Evolutionary conservation across 176 grass and related monocot genomes (phyloP).

Genomic region (Aegilops sharonensis): DNA sequence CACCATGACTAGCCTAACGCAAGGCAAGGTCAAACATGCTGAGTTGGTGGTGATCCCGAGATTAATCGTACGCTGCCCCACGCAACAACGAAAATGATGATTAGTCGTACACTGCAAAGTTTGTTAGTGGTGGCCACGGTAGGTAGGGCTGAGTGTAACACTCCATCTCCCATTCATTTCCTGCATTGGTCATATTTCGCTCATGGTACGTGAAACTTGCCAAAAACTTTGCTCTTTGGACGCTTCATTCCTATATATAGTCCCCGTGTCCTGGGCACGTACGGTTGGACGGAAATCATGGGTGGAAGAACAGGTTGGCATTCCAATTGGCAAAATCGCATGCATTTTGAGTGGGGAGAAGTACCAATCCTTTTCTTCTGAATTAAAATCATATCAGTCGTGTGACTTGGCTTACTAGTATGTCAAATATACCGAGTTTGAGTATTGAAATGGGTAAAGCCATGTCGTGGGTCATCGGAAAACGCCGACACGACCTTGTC

Average conservation of each 20-base stretch:
- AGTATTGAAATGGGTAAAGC: not conserved
- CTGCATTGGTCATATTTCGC: not conserved
- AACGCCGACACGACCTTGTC: not conserved
- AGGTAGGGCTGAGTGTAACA: constrained; percentile 32
- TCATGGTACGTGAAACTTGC: not conserved
- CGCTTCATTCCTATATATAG: not conserved
- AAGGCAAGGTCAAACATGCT: constrained; percentile 27
- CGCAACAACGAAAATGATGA: not conserved
- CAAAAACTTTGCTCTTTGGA: not conserved
- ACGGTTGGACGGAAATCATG: not conserved
- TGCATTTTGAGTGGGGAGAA: not conserved
- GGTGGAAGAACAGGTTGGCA: not conserved
- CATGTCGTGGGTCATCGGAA: not conserved
- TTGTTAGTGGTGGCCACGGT: constrained; percentile 41
- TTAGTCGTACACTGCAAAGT: constrained; percentile 1
- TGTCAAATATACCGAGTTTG: not conserved
- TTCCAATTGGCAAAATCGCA: constrained; percentile 2
- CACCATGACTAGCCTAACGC: not conserved
- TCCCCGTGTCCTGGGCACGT: not conserved
- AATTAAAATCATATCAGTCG: not conserved
- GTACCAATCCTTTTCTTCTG: not conserved
- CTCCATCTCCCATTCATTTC: constrained; percentile 21
- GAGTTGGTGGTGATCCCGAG: constrained; percentile 31
- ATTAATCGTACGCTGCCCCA: constrained; percentile 6
- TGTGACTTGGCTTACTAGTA: not conserved